Percentiles rank a stretch among this genome's conserved stretches.
These are phyloP conservation scores for Saccharomycopsis oosterbeekiorum DNA, from an alignment of 805 yeast species.

Conservation along the genomic window DNA sequence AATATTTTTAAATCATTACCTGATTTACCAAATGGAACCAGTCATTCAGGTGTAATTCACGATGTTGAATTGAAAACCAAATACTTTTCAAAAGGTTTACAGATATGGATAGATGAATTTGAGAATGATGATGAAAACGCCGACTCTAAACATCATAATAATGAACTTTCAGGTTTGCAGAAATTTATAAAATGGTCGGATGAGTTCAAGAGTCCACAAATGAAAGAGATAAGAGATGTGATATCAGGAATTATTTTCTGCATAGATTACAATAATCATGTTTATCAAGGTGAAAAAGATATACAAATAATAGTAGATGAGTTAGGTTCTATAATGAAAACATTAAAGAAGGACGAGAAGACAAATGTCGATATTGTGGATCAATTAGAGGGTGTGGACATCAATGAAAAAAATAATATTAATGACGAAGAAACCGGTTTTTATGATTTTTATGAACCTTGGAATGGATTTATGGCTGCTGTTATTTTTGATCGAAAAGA, in stretches of 20 bases:
- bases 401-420: conserved; percentile 16
- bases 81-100: conserved; percentile 11
- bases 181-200: conserved; percentile 17
- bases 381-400: conserved; percentile 12
- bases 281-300: conserved; percentile 37
- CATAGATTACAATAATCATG: conserved; percentile 68
- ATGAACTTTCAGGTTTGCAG: neutral
- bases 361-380: neutral
- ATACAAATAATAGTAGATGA: conserved; percentile 37
- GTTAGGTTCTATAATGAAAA: conserved; percentile 23
- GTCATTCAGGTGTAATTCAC: conserved; percentile 16
- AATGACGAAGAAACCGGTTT: conserved; percentile 19
- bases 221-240: conserved; percentile 53
- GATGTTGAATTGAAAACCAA: conserved; percentile 13
- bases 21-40: neutral
- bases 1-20: conserved; percentile 7
- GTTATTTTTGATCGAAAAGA: conserved; percentile 5
- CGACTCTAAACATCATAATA: neutral
- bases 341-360: conserved; percentile 20
- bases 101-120: conserved; percentile 20
- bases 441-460: conserved; percentile 13
- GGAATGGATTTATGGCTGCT: conserved; percentile 13
- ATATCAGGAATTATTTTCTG: conserved; percentile 64
- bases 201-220: conserved; percentile 72
- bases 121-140: conserved; percentile 23